Conservation (phyloP, 1,284 basidiomycete species). For the Neotropicomus parvogracilis region DNA sequence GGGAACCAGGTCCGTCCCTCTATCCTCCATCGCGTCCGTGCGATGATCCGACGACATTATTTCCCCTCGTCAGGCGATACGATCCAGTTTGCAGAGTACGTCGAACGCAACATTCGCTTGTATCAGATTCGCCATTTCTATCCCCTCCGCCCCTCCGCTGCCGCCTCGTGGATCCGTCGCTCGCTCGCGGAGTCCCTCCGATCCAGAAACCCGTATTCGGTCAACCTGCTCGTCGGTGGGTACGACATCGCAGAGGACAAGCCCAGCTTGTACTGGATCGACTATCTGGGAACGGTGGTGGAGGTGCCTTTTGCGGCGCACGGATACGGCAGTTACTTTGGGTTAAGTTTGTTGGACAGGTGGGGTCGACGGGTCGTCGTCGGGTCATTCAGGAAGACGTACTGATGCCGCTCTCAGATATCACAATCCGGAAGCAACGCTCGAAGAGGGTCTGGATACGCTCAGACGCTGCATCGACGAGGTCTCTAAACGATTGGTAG, state of each 20-base stretch:
- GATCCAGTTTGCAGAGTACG: constrained; percentile 93
- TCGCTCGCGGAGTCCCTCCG: constrained; percentile 87
- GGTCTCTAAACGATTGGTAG: constrained; percentile 80
- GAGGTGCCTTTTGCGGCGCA: constrained; percentile 93
- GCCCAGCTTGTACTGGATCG: constrained; percentile 92
- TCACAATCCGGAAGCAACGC: constrained; percentile 76
- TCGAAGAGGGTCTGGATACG: constrained; percentile 84
- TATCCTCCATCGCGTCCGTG: background rate
- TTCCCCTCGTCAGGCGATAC: constrained; percentile 79
- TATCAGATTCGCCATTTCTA: constrained; percentile 95
- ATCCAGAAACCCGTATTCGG: constrained; percentile 83
- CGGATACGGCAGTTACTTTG: constrained; percentile 93
- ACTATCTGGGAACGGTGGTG: constrained; percentile 89
- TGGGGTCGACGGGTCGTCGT: constrained; percentile 37
- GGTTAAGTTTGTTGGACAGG: constrained; percentile 88
- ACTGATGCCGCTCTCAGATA: constrained; percentile 47
- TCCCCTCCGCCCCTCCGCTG: constrained; percentile 84
- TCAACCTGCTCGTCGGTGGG: constrained; percentile 92
- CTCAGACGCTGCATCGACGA: constrained; percentile 87
- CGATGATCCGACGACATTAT: background rate
- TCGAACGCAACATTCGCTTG: constrained; percentile 93
- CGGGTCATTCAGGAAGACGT: background rate
- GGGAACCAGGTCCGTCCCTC: constrained; percentile 76
- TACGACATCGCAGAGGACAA: constrained; percentile 70
- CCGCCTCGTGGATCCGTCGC: constrained; percentile 92